phyloP scores from a whole-genome alignment of 768 basidiomycete species.

The Mycena vitilis region DNA sequence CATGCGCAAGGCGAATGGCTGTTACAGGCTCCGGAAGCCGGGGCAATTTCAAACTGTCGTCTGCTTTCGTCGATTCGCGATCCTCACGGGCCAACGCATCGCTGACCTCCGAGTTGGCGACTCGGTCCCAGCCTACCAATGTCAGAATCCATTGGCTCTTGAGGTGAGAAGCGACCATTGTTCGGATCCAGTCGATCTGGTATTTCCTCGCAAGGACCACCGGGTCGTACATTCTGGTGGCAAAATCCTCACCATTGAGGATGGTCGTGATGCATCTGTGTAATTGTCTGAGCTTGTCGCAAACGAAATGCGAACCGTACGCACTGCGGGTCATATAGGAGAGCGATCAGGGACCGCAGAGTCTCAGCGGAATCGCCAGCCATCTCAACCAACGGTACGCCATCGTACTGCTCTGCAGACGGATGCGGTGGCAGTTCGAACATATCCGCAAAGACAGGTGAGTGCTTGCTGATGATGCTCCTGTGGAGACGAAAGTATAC shows the following conservation, averaged over 20 bases:
- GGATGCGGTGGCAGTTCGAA: conserved; percentile 12
- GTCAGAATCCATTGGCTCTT: conserved; percentile 5
- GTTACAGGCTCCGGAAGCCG: conserved; percentile 15
- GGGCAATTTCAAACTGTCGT: background rate
- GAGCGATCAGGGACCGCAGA: conserved; percentile 2
- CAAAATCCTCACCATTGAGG: background rate
- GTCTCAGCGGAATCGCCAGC: conserved; percentile 8
- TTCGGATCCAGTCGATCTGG: conserved; percentile 27
- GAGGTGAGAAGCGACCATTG: conserved; percentile 16
- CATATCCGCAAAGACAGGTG: conserved; percentile 15
- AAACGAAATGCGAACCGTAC: background rate
- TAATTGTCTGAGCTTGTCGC: background rate
- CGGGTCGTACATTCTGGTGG: background rate
- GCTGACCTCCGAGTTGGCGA: background rate
- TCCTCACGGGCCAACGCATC: background rate
- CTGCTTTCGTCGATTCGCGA: background rate
- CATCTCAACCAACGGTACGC: conserved; percentile 23
- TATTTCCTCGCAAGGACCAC: conserved; percentile 20
- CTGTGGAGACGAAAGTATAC: conserved; percentile 16
- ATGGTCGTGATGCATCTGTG: background rate
- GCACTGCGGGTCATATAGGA: conserved; percentile 19
- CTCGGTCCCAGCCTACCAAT: conserved; percentile 5
- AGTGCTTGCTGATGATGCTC: conserved; percentile 5
- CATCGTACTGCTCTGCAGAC: conserved; percentile 13
- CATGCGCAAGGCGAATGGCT: conserved; percentile 18